A percentile compares a stretch with the other conserved stretches of the same genome.
Evolutionary conservation across 2,329 filamentous ascomycete genomes (phyloP).

Genomic region (Stromatinia cepivora): DNA sequence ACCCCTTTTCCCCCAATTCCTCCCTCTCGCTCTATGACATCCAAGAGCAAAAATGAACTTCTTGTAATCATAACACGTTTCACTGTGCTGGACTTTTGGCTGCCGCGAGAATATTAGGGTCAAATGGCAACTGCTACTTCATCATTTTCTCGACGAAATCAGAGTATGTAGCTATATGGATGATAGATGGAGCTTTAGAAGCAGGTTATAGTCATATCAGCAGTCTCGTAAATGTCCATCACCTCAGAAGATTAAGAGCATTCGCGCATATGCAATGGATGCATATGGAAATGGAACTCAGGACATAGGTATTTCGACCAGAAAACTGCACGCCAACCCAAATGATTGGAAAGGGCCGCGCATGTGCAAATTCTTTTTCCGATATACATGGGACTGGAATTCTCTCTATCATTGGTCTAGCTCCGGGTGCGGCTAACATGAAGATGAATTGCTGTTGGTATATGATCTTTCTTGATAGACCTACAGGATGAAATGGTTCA

Average conservation of each 20-base stretch:
- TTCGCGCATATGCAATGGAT: background rate
- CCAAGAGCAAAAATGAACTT: background rate
- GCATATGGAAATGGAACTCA: too few relatives aligned
- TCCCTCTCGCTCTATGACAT: too few relatives aligned
- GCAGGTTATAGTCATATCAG: constrained; percentile 23
- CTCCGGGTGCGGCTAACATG: background rate
- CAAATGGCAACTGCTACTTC: background rate
- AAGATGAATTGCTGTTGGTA: background rate
- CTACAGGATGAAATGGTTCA: background rate
- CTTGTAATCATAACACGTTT: background rate
- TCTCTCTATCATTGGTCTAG: background rate
- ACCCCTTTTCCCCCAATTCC: too few relatives aligned
- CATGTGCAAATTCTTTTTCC: background rate
- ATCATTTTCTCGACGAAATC: constrained; percentile 3
- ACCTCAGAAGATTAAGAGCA: background rate
- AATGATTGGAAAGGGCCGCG: background rate
- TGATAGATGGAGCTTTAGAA: constrained; percentile 6
- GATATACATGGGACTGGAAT: background rate
- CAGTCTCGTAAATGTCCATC: constrained; percentile 14
- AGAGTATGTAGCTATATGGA: background rate
- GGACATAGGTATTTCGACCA: background rate
- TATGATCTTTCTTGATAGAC: background rate
- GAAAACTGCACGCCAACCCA: too few relatives aligned
- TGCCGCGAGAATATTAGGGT: background rate
- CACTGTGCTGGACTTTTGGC: background rate